Conservation (phyloP, 345 rosid genomes). For the Combretum micranthum region DNA sequence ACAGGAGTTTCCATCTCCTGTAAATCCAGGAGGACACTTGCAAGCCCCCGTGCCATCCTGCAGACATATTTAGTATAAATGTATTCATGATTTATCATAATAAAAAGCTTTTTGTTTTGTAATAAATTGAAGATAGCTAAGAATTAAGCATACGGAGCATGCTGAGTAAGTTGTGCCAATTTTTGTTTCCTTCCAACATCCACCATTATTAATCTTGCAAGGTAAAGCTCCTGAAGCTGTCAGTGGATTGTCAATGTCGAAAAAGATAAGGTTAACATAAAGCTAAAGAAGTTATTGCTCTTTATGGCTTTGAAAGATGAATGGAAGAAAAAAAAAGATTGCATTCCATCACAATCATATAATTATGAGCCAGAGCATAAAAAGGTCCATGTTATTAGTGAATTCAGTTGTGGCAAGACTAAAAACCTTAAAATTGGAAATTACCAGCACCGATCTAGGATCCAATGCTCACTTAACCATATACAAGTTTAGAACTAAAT, state of each 20-base stretch:
- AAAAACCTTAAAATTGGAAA: too few species aligned
- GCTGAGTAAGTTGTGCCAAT: constrained; percentile 49
- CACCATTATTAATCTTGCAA: constrained; percentile 77
- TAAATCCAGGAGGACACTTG: constrained; percentile 86
- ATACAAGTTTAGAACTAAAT: too few species aligned
- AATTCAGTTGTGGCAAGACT: too few species aligned
- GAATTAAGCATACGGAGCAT: background rate
- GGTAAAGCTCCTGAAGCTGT: constrained; percentile 74
- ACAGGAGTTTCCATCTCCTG: constrained; percentile 75
- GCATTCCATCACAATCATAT: too few species aligned
- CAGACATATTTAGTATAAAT: background rate
- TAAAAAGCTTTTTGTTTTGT: too few species aligned
- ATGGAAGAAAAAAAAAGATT: too few species aligned
- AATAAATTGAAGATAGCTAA: too few species aligned
- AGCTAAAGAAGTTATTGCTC: background rate
- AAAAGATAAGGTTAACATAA: background rate
- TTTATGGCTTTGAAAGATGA: too few species aligned
- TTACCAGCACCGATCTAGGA: too few species aligned
- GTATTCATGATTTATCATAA: background rate
- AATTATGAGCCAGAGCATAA: too few species aligned
- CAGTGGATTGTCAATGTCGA: background rate
- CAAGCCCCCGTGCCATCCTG: constrained; percentile 71
- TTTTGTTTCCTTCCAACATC: constrained; percentile 78
- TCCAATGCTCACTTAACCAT: too few species aligned
- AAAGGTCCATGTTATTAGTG: too few species aligned